Conservation (phyloP, 2,329 filamentous ascomycete species). For the Ophiostoma tasmaniense region DNA sequence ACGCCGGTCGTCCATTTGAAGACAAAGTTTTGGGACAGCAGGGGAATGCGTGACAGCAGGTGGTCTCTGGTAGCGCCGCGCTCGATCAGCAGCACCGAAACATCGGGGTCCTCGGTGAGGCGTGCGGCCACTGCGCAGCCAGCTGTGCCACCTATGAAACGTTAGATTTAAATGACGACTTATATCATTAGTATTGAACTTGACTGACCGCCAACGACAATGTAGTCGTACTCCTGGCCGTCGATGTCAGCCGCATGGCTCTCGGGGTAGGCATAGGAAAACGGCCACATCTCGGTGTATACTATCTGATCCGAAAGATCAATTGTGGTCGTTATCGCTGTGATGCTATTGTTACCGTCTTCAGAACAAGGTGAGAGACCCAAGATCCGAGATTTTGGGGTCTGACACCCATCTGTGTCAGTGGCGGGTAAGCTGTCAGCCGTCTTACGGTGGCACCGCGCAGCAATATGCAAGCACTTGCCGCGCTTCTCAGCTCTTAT, state of each 20-base stretch:
- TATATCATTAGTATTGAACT: not conserved
- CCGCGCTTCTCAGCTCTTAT: not conserved
- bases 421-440: not conserved
- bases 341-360: too few species aligned
- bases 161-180: not conserved
- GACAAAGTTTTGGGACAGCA: slow-evolving; percentile 25
- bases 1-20: slow-evolving; percentile 23
- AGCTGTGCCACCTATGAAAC: slow-evolving; percentile 34
- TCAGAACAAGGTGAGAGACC: not conserved
- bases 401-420: not conserved
- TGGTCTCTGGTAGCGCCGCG: slow-evolving; percentile 27
- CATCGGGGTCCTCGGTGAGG: slow-evolving; percentile 31
- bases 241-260: slow-evolving; percentile 21
- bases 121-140: slow-evolving; percentile 40
- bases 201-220: slow-evolving; percentile 34
- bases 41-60: slow-evolving; percentile 26
- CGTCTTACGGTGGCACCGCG: not conserved
- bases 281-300: slow-evolving; percentile 25
- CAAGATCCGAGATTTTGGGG: not conserved
- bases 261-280: slow-evolving; percentile 24
- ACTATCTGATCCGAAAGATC: too few species aligned
- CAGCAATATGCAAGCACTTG: not conserved
- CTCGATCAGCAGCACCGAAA: slow-evolving; percentile 33
- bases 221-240: slow-evolving; percentile 34
- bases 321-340: too few species aligned